These are phyloP conservation scores for Tylopilus subfusipes DNA, from an alignment of 768 basidiomycete species.

Conservation along the genomic window DNA sequence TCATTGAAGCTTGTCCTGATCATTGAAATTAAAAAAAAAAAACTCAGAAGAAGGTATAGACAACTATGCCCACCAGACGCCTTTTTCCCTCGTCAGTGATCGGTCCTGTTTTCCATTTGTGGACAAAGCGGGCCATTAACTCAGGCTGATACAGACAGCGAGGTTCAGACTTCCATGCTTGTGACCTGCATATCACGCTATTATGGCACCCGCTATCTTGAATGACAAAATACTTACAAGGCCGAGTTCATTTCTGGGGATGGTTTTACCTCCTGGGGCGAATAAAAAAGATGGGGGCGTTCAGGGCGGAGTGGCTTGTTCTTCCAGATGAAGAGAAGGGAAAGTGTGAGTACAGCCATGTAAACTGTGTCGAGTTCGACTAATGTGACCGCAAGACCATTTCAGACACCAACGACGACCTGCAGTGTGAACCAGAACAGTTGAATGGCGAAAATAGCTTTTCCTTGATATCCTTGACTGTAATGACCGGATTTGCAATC, in stretches of 20 bases:
- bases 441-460: not conserved
- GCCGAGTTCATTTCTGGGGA: not conserved
- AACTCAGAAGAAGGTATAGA: too few relatives aligned
- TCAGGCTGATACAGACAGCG: too few relatives aligned
- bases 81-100: too few relatives aligned
- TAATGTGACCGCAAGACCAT: not conserved
- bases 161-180: too few relatives aligned
- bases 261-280: not conserved
- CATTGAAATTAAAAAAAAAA: too few relatives aligned
- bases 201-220: not conserved
- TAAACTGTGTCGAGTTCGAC: conserved; percentile 5
- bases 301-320: conserved; percentile 1
- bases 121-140: too few relatives aligned
- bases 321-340: conserved; percentile 1
- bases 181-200: too few relatives aligned
- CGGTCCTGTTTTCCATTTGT: too few relatives aligned
- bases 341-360: not conserved
- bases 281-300: not conserved
- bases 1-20: too few relatives aligned
- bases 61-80: too few relatives aligned
- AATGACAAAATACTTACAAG: not conserved
- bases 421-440: not conserved
- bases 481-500: not conserved
- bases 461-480: not conserved
- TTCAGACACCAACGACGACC: not conserved